These are phyloP conservation scores for Cryptosporidium canis DNA, from an alignment of 169 alveolate species.

Conservation along the genomic window DNA sequence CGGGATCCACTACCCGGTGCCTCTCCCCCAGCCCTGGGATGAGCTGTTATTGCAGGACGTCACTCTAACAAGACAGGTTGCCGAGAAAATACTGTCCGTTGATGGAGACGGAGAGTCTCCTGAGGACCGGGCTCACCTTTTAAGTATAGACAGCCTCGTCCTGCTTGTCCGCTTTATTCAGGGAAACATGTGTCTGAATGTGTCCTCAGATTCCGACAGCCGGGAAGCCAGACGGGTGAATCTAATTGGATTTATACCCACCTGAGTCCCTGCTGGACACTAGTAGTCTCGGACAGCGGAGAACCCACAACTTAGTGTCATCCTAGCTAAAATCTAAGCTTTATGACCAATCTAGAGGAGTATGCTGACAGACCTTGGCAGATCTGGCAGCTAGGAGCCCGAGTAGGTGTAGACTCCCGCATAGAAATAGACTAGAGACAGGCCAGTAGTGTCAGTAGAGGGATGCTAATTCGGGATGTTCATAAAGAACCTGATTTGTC, in stretches of 20 bases:
- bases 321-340: too few species aligned
- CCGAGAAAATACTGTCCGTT: conserved; percentile 22
- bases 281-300: too few species aligned
- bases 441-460: neutral
- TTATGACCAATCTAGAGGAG: too few species aligned
- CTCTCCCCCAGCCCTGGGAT: conserved; percentile 44
- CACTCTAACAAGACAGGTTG: neutral
- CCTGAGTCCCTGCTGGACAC: too few species aligned
- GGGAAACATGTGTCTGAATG: conserved; percentile 50
- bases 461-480: conserved; percentile 31
- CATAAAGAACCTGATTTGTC: conserved; percentile 45
- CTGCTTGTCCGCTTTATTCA: conserved; percentile 43
- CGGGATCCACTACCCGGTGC: conserved; percentile 39
- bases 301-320: too few species aligned
- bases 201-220: neutral
- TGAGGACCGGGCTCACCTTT: neutral
- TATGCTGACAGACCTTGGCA: too few species aligned
- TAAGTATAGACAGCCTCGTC: neutral
- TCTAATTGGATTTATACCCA: conserved; percentile 49
- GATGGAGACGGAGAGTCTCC: neutral
- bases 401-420: neutral
- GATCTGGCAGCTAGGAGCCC: too few species aligned
- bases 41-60: neutral
- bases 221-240: neutral
- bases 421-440: neutral